Percentiles rank a stretch among this genome's conserved stretches.
Conservation (phyloP, 1,139 yeast genomes). For the Hyphopichia wangnamkhiaoensis region DNA sequence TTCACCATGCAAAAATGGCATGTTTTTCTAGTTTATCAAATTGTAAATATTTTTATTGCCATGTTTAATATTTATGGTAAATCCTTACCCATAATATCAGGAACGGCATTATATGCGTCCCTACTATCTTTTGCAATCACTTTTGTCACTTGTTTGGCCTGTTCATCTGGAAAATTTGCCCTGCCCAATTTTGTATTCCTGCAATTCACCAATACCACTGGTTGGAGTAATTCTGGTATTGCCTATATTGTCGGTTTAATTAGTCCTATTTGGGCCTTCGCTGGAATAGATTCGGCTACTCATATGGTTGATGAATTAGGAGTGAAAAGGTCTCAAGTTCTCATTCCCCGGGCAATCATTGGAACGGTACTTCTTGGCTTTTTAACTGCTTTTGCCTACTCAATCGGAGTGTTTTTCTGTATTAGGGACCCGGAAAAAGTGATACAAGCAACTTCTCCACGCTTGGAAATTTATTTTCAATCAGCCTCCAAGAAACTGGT, state of each 20-base stretch:
- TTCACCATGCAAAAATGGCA: constrained; percentile 50
- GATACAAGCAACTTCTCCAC: constrained; percentile 53
- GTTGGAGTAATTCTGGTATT: constrained; percentile 42
- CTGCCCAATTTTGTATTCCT: constrained; percentile 38
- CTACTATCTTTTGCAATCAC: constrained; percentile 36
- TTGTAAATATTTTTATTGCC: constrained; percentile 32
- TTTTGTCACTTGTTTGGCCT: constrained; percentile 37
- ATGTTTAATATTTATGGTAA: constrained; percentile 40
- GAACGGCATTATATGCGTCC: constrained; percentile 35
- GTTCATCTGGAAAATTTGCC: constrained; percentile 36
- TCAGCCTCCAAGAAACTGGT: constrained; percentile 56
- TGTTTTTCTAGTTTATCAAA: constrained; percentile 50
- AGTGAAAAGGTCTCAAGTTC: constrained; percentile 55
- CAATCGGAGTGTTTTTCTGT: constrained; percentile 63
- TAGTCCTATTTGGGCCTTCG: constrained; percentile 69
- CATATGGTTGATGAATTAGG: constrained; percentile 63
- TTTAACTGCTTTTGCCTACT: constrained; percentile 58
- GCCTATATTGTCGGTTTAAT: constrained; percentile 61
- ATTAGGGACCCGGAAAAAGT: constrained; percentile 51
- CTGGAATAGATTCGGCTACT: constrained; percentile 67
- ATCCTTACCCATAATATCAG: constrained; percentile 36
- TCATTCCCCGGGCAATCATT: constrained; percentile 65
- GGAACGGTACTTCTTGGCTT: constrained; percentile 72
- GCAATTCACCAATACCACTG: constrained; percentile 38
- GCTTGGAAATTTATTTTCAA: constrained; percentile 61